Percentiles rank a stretch among this genome's conserved stretches.
Conservation (phyloP, 768 basidiomycete species). For the Russula ochroleuca region DNA sequence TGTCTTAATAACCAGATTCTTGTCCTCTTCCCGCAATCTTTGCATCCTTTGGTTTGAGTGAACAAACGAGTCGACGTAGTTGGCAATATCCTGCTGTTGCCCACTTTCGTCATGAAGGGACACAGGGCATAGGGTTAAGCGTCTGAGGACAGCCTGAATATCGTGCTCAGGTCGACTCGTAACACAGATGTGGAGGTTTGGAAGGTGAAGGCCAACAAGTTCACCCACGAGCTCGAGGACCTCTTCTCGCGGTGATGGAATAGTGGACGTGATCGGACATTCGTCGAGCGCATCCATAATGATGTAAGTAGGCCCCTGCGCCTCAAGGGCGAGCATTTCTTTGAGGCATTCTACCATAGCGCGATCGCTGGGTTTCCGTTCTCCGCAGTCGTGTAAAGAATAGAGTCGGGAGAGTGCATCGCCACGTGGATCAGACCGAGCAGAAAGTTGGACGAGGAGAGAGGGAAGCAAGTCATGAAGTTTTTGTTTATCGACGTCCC, state of each 20-base stretch:
- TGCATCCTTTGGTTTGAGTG: constrained; percentile 3
- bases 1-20: not conserved
- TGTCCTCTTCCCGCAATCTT: constrained; percentile 2
- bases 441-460: constrained; percentile 5
- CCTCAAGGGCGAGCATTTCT: constrained; percentile 2
- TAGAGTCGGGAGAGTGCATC: constrained; percentile 4
- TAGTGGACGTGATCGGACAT: not conserved
- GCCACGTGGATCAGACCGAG: not conserved
- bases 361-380: not conserved
- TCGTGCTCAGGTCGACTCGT: constrained; percentile 13
- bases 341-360: constrained; percentile 3
- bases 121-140: not conserved
- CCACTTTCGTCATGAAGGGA: constrained; percentile 7
- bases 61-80: constrained; percentile 7
- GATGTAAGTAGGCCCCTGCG: constrained; percentile 2
- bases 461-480: constrained; percentile 3
- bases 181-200: constrained; percentile 7
- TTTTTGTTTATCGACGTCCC: constrained; percentile 1
- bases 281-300: constrained; percentile 18
- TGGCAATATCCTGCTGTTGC: constrained; percentile 3
- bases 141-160: not conserved
- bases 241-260: constrained; percentile 8
- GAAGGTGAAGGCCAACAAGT: not conserved
- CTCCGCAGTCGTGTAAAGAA: not conserved
- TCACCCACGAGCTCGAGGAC: constrained; percentile 1